phyloP scores from a whole-genome alignment of 2,329 filamentous ascomycete species.

The Penicillium sp. region DNA sequence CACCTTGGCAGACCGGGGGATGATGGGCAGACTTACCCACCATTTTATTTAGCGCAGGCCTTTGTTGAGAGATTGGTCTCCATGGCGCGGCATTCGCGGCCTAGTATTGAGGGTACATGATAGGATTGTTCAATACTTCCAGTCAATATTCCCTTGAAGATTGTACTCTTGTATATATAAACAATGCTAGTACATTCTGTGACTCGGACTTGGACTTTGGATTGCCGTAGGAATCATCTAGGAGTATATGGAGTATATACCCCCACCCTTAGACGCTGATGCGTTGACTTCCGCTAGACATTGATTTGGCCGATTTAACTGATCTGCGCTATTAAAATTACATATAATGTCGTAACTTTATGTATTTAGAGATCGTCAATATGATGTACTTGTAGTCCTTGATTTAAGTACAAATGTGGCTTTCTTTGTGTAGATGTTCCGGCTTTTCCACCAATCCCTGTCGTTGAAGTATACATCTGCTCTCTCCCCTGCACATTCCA shows the following conservation, averaged over 20 bases:
- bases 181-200: neutral
- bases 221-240: neutral
- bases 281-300: neutral
- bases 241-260: neutral
- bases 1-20: slow-evolving; percentile 8
- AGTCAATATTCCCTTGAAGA: neutral
- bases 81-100: slow-evolving; percentile 7
- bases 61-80: slow-evolving; percentile 19
- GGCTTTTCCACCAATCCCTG: neutral
- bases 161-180: neutral
- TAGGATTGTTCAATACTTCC: neutral
- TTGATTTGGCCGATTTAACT: neutral
- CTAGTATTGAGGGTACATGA: neutral
- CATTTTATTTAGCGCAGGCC: slow-evolving; percentile 19
- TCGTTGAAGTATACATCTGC: neutral
- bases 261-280: neutral
- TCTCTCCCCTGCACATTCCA: neutral
- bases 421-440: neutral
- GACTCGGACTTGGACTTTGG: neutral
- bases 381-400: neutral
- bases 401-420: neutral
- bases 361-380: neutral
- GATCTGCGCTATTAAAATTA: neutral
- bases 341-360: neutral
- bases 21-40: slow-evolving; percentile 16